Evolutionary conservation across 192 early-diverging fungal species (phyloP), one percentile per base, ranked within the genome.

Genomic region (Umbelopsis ramanniana): DNA sequence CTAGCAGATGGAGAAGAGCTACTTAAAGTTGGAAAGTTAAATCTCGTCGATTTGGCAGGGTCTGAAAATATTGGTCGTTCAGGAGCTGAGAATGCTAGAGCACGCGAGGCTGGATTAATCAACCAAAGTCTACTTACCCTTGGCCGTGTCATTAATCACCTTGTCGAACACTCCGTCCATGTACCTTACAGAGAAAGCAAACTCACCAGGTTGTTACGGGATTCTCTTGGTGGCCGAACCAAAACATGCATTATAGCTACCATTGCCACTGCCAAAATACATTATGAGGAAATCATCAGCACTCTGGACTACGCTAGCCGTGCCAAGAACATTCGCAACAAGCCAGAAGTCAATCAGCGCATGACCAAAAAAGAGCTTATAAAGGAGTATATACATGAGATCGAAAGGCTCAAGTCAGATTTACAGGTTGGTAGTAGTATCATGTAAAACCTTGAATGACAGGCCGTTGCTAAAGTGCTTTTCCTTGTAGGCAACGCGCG

Each of bases 221-320:
- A 97, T 82, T 98, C 96, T 2, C 83, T 94, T 0, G 92, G 92
- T 70, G 97, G 97, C 0, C 80, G 88, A 48, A 97, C 95, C 17
- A 95, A 95, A 63, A 97, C 97, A 0, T 96, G 95, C 72, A 95
- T 99, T 72, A 95, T 99, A 48, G 97, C 96, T 15, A 96, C 96
- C 17, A 89, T 97, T 33, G 94, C 94, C 14, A 93, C 93, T 0
- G 90, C 93, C 3, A 84, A 83, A 67, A 78, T 78, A 4, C 84
- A 83, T 48, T 72, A 89, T 52, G 91, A 92, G 9, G 94, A 93
- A 68, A 93, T 91, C 0, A 72, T 87, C 8, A 90, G 86, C 52
- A 95, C 93, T 1, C 78, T 95, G 29, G 89, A 94, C 46, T 94
- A 94, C 69, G 94, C 92, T 3, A 85, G 83, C 67, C 82, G 91